Evolutionary conservation across 164 flowering plant species (phyloP), one percentile per base, ranked within the genome.

Genomic region (Tetrastigma voinierianum): DNA sequence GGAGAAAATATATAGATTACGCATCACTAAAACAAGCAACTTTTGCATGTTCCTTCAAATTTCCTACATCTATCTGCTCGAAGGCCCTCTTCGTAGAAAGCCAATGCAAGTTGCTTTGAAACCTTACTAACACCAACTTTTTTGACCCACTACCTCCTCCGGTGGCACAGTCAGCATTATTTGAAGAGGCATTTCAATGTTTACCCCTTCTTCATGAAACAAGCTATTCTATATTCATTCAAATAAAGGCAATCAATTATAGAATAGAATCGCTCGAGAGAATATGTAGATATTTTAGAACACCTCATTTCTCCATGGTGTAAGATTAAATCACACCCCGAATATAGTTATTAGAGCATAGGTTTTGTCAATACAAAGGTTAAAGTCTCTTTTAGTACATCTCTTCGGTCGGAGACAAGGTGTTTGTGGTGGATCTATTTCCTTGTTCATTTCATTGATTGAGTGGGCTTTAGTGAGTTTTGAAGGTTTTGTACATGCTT

Each of bases 141-240:
- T n/a, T n/a, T n/a, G 81, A 66, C 59, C 79, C 76, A n/a, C 67
- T 59, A n/a, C n/a, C n/a, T n/a, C 78, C 84, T 1, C 84, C 75
- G 54, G 78, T 74, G 18, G 77, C 81, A n/a, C 87, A 81, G 78
- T 24, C 18, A 61, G 62, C 19, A 54, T 59, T n/a, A 10, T 44
- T 18, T 44, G 56, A n/a, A 61, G 43, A 18, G 16, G 14, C 57
- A 51, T 24, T 17, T n/a, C 25, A 59, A 19, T 6, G 15, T 40
- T 2, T 43, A 20, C 61, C 61, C 25, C 25, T 12, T 0, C 19
- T 51, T 25, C 18, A n/a, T n/a, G n/a, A 62, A 55, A 11, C 1
- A 17, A n/a, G 8, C 18, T 17, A 45, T 16, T 43, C 18, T 46
- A 59, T 9, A 18, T 45, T 25, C 0, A n/a, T 57, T 57, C 24